Evolutionary conservation across 2,329 filamentous ascomycete genomes (phyloP).

Genomic region (Ascochyta pisi): DNA sequence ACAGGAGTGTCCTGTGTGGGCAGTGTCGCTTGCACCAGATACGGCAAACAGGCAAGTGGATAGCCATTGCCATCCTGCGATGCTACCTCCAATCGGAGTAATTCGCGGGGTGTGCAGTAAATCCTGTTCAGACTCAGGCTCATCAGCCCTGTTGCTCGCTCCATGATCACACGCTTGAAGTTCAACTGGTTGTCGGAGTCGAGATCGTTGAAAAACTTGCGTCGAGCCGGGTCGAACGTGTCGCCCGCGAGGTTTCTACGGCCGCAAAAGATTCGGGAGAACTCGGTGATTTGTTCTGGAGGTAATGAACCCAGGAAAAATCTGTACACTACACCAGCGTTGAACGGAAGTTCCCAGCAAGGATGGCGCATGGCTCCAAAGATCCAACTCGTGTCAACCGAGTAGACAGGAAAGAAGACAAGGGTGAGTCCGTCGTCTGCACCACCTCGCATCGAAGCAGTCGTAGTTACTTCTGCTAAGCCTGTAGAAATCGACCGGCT

Average conservation of each 20-base stretch:
- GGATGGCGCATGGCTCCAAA: neutral
- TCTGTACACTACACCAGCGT: slow-evolving; percentile 1
- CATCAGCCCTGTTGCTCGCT: neutral
- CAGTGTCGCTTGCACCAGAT: neutral
- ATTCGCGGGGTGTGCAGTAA: neutral
- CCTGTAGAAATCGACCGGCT: slow-evolving; percentile 1
- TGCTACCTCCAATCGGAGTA: neutral
- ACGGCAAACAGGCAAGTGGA: neutral
- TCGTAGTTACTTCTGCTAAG: neutral
- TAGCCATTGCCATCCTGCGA: neutral
- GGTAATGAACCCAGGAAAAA: neutral
- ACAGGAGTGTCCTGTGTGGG: neutral
- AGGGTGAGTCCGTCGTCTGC: neutral
- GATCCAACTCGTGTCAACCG: neutral
- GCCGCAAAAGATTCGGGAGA: slow-evolving; percentile 1
- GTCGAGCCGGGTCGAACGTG: neutral
- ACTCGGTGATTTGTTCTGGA: neutral
- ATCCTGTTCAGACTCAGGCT: neutral
- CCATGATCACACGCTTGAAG: neutral
- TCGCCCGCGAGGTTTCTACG: neutral
- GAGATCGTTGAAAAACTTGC: neutral
- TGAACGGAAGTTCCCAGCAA: neutral
- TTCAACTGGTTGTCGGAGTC: neutral
- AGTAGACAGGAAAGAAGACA: neutral
- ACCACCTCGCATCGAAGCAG: slow-evolving; percentile 23